Evolutionary conservation across 2,329 filamentous ascomycete genomes (phyloP).

Genomic region (Dactylellina haptotyla): DNA sequence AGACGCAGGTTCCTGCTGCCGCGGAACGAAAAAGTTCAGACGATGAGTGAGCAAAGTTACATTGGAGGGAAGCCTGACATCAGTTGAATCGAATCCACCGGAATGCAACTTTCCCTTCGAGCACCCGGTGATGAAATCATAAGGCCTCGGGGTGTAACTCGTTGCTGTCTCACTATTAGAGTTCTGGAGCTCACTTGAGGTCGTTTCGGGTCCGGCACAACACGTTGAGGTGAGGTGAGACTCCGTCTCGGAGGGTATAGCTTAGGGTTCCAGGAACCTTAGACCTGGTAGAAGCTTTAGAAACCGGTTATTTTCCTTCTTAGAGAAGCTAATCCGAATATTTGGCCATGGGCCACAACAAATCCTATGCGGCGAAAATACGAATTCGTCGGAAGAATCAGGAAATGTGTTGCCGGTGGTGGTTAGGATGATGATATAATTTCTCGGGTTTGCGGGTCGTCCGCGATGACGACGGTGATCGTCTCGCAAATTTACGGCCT

Average conservation of each 20-base stretch:
- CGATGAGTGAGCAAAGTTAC: background rate
- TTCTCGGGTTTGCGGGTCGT: conserved; percentile 1
- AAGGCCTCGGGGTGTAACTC: conserved; percentile 17
- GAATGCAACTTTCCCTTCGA: conserved; percentile 25
- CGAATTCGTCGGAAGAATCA: background rate
- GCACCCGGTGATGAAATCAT: conserved; percentile 47
- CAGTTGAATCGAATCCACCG: background rate
- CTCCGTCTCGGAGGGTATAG: conserved; percentile 47
- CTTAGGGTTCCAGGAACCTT: conserved; percentile 12
- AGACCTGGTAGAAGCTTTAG: conserved; percentile 26
- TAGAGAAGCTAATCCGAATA: conserved; percentile 12
- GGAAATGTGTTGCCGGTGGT: conserved; percentile 21
- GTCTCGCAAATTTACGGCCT: conserved; percentile 16
- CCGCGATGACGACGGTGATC: conserved; percentile 43
- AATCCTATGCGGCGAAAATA: background rate
- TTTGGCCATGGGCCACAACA: background rate
- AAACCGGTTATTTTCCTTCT: conserved; percentile 33
- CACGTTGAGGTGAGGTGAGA: conserved; percentile 22
- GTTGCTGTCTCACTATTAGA: conserved; percentile 43
- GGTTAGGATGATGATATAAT: conserved; percentile 32
- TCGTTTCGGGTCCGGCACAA: conserved; percentile 41
- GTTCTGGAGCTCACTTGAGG: conserved; percentile 42
- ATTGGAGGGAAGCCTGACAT: background rate
- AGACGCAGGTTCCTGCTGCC: conserved; percentile 27
- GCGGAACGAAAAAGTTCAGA: conserved; percentile 29